Conservation (phyloP, 176 grass and related monocot species). For the Oryza meyeriana region DNA sequence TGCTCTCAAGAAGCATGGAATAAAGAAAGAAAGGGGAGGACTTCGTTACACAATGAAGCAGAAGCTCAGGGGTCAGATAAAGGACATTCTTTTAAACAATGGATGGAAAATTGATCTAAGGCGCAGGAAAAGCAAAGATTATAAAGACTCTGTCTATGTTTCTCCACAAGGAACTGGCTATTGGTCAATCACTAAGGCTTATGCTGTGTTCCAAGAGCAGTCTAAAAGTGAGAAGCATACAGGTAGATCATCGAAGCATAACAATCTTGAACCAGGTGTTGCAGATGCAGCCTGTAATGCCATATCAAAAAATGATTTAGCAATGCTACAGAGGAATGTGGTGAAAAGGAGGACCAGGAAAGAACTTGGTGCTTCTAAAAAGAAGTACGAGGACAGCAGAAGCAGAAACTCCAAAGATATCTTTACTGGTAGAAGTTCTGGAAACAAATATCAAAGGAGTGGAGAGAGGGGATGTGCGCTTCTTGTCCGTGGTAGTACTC, state of each 20-base stretch:
- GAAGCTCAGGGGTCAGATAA: constrained; percentile 77
- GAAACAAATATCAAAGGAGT: constrained; percentile 26
- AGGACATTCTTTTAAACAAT: constrained; percentile 58
- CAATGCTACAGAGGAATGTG: constrained; percentile 83
- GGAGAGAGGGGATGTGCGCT: constrained; percentile 36
- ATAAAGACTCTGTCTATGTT: constrained; percentile 84
- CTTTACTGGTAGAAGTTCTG: constrained; percentile 24
- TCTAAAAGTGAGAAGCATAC: constrained; percentile 35
- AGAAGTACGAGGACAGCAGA: constrained; percentile 41
- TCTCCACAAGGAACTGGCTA: constrained; percentile 76
- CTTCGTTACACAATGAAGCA: constrained; percentile 53
- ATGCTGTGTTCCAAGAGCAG: constrained; percentile 74
- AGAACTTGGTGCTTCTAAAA: constrained; percentile 43
- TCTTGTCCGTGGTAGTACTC: constrained; percentile 46
- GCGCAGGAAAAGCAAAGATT: constrained; percentile 63
- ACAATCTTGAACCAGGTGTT: constrained; percentile 21
- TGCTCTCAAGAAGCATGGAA: constrained; percentile 23
- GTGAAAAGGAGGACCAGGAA: constrained; percentile 57
- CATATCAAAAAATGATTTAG: constrained; percentile 69
- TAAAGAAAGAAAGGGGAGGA: constrained; percentile 49
- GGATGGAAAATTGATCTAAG: constrained; percentile 90
- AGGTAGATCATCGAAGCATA: constrained; percentile 25
- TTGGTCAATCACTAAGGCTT: constrained; percentile 98
- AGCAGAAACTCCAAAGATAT: constrained; percentile 37
- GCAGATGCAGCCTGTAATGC: constrained; percentile 19